Conservation (phyloP, 2,329 filamentous ascomycete genomes). For the Fusarium euwallaceae region DNA sequence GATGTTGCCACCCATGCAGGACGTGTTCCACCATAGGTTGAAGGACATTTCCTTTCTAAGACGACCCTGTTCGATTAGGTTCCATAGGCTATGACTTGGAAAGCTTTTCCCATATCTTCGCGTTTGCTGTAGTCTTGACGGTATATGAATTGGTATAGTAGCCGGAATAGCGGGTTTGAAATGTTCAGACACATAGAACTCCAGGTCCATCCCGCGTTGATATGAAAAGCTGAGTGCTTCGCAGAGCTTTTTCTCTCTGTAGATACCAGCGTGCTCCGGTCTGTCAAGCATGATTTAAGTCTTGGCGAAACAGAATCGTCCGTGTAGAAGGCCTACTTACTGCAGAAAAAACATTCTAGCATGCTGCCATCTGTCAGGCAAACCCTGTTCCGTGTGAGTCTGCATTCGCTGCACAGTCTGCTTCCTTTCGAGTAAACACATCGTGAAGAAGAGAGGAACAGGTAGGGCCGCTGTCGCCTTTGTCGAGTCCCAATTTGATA, state of each 20-base stretch:
- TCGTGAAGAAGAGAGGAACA: background rate
- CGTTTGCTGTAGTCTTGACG: background rate
- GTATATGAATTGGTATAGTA: background rate
- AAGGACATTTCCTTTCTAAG: background rate
- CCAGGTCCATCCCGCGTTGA: background rate
- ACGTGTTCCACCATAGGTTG: background rate
- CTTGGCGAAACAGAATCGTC: rapidly evolving
- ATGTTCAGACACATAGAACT: background rate
- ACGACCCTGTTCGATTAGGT: background rate
- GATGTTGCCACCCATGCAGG: background rate
- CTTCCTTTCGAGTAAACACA: background rate
- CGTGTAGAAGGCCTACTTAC: background rate
- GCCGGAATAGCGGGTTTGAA: background rate
- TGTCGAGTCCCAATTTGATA: background rate
- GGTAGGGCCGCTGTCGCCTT: background rate
- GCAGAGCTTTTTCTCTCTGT: background rate
- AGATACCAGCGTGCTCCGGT: background rate
- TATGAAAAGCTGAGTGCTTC: background rate
- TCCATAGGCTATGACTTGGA: background rate
- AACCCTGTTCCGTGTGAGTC: background rate
- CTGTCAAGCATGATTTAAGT: background rate
- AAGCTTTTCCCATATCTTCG: background rate
- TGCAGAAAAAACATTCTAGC: background rate
- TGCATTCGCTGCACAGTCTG: background rate
- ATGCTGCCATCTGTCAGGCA: background rate